Evolutionary conservation across 2,329 filamentous ascomycete genomes (phyloP).

Genomic region (Sphaerulina vaccinii): DNA sequence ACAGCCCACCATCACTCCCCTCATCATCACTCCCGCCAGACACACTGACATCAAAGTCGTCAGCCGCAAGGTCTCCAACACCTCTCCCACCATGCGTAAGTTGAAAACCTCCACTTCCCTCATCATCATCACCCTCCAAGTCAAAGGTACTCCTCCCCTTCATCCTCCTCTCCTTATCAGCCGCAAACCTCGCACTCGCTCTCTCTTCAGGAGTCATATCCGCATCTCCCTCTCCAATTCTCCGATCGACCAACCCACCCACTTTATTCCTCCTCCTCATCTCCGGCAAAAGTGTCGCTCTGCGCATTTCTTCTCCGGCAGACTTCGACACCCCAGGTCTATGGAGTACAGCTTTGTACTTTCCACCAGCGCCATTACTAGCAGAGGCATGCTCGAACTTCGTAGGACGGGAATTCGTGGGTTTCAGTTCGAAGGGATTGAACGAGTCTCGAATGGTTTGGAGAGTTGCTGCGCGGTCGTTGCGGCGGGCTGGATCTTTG

Average conservation of each 20-base stretch:
- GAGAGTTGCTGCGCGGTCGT: slow-evolving; percentile 76
- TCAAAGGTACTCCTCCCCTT: slow-evolving; percentile 83
- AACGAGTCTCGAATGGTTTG: slow-evolving; percentile 89
- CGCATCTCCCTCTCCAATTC: slow-evolving; percentile 94
- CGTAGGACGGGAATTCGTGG: slow-evolving; percentile 60
- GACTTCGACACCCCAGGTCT: slow-evolving; percentile 83
- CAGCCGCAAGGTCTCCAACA: slow-evolving; percentile 74
- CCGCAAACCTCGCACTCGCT: slow-evolving; percentile 84
- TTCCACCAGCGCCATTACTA: slow-evolving; percentile 42
- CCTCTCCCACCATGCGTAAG: slow-evolving; percentile 75
- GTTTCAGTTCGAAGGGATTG: slow-evolving; percentile 92
- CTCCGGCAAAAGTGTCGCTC: slow-evolving; percentile 81
- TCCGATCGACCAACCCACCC: slow-evolving; percentile 85
- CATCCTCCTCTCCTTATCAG: slow-evolving; percentile 77
- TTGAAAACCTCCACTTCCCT: slow-evolving; percentile 40
- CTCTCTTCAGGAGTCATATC: slow-evolving; percentile 91
- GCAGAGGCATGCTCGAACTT: slow-evolving; percentile 70
- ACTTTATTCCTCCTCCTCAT: slow-evolving; percentile 87
- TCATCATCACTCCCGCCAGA: slow-evolving; percentile 36
- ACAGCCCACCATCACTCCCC: slow-evolving; percentile 39
- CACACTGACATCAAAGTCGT: slow-evolving; percentile 57
- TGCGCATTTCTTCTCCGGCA: slow-evolving; percentile 80
- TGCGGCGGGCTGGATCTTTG: slow-evolving; percentile 57
- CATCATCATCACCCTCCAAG: slow-evolving; percentile 76
- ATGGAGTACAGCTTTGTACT: slow-evolving; percentile 58